phyloP scores from a whole-genome alignment of 2,329 filamentous ascomycete species.

The Hypocreales sp. region DNA sequence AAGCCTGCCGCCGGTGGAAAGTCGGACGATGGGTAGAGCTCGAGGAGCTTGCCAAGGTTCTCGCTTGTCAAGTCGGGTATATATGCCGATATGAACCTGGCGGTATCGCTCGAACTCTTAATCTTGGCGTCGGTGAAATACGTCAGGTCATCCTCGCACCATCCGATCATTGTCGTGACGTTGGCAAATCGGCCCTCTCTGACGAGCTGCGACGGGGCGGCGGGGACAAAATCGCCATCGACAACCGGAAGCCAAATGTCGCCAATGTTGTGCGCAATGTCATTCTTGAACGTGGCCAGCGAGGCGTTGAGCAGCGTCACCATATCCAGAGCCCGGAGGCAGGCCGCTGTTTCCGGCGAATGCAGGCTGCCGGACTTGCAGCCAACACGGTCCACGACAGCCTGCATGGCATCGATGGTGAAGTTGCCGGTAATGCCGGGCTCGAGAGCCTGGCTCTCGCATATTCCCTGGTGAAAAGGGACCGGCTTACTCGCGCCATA shows the following conservation, averaged over 20 bases:
- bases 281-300: slow-evolving; percentile 21
- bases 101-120: slow-evolving; percentile 20
- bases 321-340: slow-evolving; percentile 27
- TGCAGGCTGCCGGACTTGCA: slow-evolving; percentile 26
- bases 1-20: slow-evolving; percentile 25
- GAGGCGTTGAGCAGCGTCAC: slow-evolving; percentile 26
- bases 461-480: slow-evolving; percentile 29
- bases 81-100: slow-evolving; percentile 22
- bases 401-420: slow-evolving; percentile 28
- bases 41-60: slow-evolving; percentile 23
- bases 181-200: slow-evolving; percentile 41
- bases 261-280: slow-evolving; percentile 29
- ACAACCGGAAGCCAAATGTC: slow-evolving; percentile 34
- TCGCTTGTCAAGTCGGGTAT: slow-evolving; percentile 17
- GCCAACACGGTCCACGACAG: slow-evolving; percentile 22
- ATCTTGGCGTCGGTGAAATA: slow-evolving; percentile 24
- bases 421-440: slow-evolving; percentile 32
- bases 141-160: slow-evolving; percentile 27
- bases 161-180: slow-evolving; percentile 46
- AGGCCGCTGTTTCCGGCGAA: slow-evolving; percentile 25
- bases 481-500: slow-evolving; percentile 25
- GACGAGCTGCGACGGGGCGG: slow-evolving; percentile 33
- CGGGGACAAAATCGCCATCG: slow-evolving; percentile 24
- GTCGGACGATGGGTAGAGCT: slow-evolving; percentile 32
- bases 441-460: slow-evolving; percentile 32